phyloP scores from a whole-genome alignment of 1,284 basidiomycete genomes.

The Irpex lacteus region DNA sequence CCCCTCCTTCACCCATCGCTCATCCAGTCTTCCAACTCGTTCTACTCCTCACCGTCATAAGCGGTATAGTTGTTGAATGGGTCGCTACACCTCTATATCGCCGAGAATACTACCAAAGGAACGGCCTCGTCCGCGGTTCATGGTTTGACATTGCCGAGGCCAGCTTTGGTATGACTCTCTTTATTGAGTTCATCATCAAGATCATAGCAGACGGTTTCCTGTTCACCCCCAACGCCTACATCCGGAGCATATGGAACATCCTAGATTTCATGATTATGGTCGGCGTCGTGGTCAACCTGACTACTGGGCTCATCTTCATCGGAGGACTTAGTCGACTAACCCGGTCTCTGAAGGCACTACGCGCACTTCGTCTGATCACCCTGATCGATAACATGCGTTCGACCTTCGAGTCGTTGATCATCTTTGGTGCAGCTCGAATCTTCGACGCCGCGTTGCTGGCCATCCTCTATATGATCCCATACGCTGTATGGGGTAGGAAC shows the following conservation, averaged over 20 bases:
- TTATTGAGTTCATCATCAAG: constrained; percentile 89
- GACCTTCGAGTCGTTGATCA: constrained; percentile 90
- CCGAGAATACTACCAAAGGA: constrained; percentile 61
- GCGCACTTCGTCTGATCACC: constrained; percentile 89
- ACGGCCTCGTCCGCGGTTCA: constrained; percentile 64
- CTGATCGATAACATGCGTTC: constrained; percentile 84
- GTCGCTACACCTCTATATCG: constrained; percentile 89
- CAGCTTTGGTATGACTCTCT: constrained; percentile 72
- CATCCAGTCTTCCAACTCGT: constrained; percentile 76
- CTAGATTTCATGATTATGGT: constrained; percentile 87
- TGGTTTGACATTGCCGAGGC: constrained; percentile 92
- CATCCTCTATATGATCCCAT: constrained; percentile 94
- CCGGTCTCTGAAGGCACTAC: constrained; percentile 85
- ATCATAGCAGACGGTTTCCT: constrained; percentile 90
- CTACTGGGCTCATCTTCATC: constrained; percentile 75
- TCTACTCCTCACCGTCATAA: constrained; percentile 78
- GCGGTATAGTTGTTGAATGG: constrained; percentile 81
- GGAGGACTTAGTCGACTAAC: constrained; percentile 83
- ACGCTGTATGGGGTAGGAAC: constrained; percentile 96
- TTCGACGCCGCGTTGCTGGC: constrained; percentile 92
- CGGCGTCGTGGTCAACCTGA: constrained; percentile 82
- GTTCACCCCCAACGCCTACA: constrained; percentile 93
- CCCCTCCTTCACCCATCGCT: constrained; percentile 61
- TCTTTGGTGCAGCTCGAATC: constrained; percentile 85
- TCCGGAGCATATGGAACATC: constrained; percentile 90